phyloP scores from a whole-genome alignment of 2,329 filamentous ascomycete genomes.

The Alternaria infectoria region DNA sequence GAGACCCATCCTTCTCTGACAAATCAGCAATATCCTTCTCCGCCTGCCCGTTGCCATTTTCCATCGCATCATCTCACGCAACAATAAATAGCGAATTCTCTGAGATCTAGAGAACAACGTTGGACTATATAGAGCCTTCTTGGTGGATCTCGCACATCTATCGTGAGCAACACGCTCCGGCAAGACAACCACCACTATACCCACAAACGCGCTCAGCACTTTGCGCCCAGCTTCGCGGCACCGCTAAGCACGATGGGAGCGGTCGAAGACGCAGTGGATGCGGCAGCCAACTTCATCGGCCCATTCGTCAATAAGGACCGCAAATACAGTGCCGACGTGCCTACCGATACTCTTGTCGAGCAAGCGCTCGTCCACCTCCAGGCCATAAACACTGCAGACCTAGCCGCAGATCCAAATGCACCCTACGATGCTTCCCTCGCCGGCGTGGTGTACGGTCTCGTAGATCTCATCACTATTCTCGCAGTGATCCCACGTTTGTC shows the following conservation, averaged over 20 bases:
- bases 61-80: not conserved
- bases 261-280: constrained; percentile 42
- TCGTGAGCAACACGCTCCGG: not conserved
- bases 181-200: not conserved
- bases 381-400: constrained; percentile 43
- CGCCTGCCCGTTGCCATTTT: not conserved
- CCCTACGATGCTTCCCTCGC: constrained; percentile 49
- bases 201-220: not conserved
- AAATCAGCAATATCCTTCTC: constrained; percentile 8
- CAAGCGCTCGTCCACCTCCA: constrained; percentile 40
- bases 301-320: constrained; percentile 34
- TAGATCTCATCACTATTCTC: constrained; percentile 44
- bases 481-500: constrained; percentile 46
- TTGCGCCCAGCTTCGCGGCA: not conserved
- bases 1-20: constrained; percentile 1
- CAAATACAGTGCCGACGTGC: constrained; percentile 11
- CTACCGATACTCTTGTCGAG: constrained; percentile 27
- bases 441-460: constrained; percentile 46
- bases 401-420: constrained; percentile 37
- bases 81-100: not conserved
- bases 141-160: not conserved
- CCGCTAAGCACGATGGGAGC: constrained; percentile 28
- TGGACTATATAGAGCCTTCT: not conserved
- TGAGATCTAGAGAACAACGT: not conserved
- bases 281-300: constrained; percentile 40